Conservation (phyloP, 352 stramenopile species). For the Plasmopara viticola region DNA sequence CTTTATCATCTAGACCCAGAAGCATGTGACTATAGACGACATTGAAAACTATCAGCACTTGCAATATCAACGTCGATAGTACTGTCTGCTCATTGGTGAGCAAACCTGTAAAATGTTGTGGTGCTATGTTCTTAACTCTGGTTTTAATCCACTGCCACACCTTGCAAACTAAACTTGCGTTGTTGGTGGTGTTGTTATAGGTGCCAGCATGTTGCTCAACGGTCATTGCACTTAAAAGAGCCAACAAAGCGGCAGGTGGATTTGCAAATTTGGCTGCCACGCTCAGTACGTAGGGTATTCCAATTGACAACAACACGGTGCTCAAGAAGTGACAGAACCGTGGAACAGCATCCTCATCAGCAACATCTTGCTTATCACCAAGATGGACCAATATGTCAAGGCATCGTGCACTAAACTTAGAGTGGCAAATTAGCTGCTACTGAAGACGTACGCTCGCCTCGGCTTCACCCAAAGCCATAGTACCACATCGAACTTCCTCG, state of each 20-base stretch:
- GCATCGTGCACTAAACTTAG: constrained; percentile 30
- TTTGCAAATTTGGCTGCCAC: constrained; percentile 40
- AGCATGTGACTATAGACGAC: constrained; percentile 61
- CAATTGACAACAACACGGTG: constrained; percentile 35
- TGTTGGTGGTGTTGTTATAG: not conserved
- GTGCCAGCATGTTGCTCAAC: constrained; percentile 20
- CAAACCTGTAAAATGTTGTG: constrained; percentile 3
- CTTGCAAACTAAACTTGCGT: constrained; percentile 19
- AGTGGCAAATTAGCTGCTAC: constrained; percentile 40
- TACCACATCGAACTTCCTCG: constrained; percentile 15
- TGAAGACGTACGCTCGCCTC: constrained; percentile 26
- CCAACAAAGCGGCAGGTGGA: constrained; percentile 34
- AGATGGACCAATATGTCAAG: constrained; percentile 27
- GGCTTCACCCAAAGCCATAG: constrained; percentile 6
- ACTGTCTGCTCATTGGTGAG: too few species aligned
- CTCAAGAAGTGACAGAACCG: constrained; percentile 35
- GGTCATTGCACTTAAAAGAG: constrained; percentile 47
- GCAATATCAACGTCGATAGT: constrained; percentile 21
- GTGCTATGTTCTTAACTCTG: constrained; percentile 9
- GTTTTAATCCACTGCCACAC: constrained; percentile 36
- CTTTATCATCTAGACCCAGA: constrained; percentile 56
- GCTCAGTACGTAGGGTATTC: constrained; percentile 38
- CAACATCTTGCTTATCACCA: not conserved
- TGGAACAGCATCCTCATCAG: constrained; percentile 17
- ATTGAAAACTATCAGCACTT: constrained; percentile 57